Conservation (phyloP, 495 filamentous ascomycete species). For the Filosporella fistucella region DNA sequence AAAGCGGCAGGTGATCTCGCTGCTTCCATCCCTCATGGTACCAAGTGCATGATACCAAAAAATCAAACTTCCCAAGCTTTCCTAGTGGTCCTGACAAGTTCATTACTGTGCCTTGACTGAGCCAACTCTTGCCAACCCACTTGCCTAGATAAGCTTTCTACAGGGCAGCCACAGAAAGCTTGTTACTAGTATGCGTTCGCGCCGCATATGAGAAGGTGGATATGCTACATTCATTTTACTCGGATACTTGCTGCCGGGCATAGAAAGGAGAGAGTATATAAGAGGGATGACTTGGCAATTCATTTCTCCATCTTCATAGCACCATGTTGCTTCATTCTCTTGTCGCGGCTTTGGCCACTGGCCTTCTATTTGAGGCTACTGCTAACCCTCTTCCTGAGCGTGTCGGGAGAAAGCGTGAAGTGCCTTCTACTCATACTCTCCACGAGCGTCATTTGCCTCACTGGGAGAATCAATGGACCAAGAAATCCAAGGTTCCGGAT, state of each 20-base stretch:
- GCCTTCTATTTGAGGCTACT: slow-evolving; percentile 19
- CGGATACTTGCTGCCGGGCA: neutral
- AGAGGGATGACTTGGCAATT: neutral
- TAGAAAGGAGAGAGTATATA: neutral
- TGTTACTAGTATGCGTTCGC: too few species aligned
- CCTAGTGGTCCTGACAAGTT: too few species aligned
- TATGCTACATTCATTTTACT: neutral
- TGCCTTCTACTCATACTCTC: slow-evolving; percentile 26
- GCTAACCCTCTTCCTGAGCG: slow-evolving; percentile 19
- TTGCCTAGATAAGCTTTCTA: too few species aligned
- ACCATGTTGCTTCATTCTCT: slow-evolving; percentile 23
- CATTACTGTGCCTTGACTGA: too few species aligned
- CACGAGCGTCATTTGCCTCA: slow-evolving; percentile 31
- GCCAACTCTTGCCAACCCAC: too few species aligned
- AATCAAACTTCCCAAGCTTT: too few species aligned
- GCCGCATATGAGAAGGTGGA: slow-evolving; percentile 2
- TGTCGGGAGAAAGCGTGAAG: slow-evolving; percentile 18
- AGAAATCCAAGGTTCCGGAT: slow-evolving; percentile 13
- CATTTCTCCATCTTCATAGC: neutral
- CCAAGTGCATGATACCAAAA: too few species aligned
- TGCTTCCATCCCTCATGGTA: too few species aligned
- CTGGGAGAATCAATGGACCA: slow-evolving; percentile 18
- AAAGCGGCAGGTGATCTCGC: too few species aligned
- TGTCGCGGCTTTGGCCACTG: slow-evolving; percentile 21
- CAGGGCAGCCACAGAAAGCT: too few species aligned